Conservation (phyloP, 768 basidiomycete genomes). For the Tricholoma flavovirens region DNA sequence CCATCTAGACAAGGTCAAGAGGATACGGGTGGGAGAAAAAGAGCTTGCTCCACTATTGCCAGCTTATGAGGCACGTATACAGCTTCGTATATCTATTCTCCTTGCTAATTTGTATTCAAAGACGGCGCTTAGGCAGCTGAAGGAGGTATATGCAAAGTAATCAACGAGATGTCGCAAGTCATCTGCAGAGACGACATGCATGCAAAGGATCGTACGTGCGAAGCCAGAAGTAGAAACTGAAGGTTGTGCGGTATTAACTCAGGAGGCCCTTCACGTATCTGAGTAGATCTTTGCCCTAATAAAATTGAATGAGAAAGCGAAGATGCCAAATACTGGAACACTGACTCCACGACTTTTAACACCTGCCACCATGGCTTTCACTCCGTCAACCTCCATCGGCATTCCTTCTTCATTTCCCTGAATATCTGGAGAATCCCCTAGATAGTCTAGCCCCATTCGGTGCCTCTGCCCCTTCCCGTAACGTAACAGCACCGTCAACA, state of each 20-base stretch:
- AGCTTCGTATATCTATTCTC: not conserved
- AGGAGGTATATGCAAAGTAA: conserved; percentile 31
- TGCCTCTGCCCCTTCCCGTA: conserved; percentile 60
- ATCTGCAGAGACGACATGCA: not conserved
- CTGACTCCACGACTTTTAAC: conserved; percentile 74
- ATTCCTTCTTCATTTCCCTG: conserved; percentile 14
- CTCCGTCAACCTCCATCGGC: conserved; percentile 39
- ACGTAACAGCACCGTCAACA: conserved; percentile 61
- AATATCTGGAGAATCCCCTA: conserved; percentile 6
- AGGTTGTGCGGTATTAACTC: conserved; percentile 31
- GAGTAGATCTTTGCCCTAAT: conserved; percentile 63
- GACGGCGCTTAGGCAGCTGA: conserved; percentile 34
- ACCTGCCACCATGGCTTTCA: conserved; percentile 70
- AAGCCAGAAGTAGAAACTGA: not conserved
- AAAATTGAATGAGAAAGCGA: conserved; percentile 1
- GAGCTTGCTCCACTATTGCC: conserved; percentile 50
- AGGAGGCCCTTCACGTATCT: conserved; percentile 67
- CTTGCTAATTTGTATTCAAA: conserved; percentile 12
- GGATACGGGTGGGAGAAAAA: conserved; percentile 55
- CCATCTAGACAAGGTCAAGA: conserved; percentile 65
- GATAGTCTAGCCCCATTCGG: conserved; percentile 26
- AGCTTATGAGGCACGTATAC: conserved; percentile 59
- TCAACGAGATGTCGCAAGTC: not conserved
- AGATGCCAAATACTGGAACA: conserved; percentile 11
- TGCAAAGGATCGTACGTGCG: not conserved